Percentiles rank a stretch among this genome's conserved stretches.
phyloP scores from a whole-genome alignment of 1,284 basidiomycete species.

The Kwoniella shivajii region DNA sequence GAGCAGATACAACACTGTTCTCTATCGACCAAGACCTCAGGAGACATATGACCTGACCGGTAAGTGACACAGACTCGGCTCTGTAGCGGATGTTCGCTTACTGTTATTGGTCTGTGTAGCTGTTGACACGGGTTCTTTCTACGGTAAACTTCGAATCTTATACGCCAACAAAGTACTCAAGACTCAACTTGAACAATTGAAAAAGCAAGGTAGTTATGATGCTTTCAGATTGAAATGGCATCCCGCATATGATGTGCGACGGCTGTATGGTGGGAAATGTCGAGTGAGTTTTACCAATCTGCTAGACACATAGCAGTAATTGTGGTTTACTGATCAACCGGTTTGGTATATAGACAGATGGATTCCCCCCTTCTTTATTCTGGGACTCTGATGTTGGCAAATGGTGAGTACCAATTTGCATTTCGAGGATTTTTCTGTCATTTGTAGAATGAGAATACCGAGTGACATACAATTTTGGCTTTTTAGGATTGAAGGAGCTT shows the following conservation, averaged over 20 bases:
- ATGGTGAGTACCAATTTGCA: constrained; percentile 23
- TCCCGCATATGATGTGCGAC: constrained; percentile 32
- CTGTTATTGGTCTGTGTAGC: constrained; percentile 2
- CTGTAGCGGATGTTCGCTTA: background rate
- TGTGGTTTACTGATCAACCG: background rate
- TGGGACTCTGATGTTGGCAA: constrained; percentile 45
- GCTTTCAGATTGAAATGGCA: constrained; percentile 41
- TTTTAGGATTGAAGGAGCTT: constrained; percentile 38
- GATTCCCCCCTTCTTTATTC: constrained; percentile 37
- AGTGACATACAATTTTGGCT: too few species aligned
- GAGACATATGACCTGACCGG: constrained; percentile 14
- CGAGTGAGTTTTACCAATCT: constrained; percentile 24
- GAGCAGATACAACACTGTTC: background rate
- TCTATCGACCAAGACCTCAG: constrained; percentile 19
- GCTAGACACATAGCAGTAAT: background rate
- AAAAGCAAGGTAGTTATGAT: constrained; percentile 42
- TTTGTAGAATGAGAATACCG: too few species aligned
- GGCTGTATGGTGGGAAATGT: constrained; percentile 23
- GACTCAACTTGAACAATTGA: constrained; percentile 41
- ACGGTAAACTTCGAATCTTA: constrained; percentile 31
- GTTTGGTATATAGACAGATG: constrained; percentile 15
- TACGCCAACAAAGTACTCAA: constrained; percentile 37
- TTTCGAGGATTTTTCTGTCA: too few species aligned
- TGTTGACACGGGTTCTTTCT: constrained; percentile 31
- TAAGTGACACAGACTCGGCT: constrained; percentile 2